These are phyloP conservation scores for Saccharomycopsis sp. DNA, from an alignment of 805 yeast genomes.

Conservation along the genomic window DNA sequence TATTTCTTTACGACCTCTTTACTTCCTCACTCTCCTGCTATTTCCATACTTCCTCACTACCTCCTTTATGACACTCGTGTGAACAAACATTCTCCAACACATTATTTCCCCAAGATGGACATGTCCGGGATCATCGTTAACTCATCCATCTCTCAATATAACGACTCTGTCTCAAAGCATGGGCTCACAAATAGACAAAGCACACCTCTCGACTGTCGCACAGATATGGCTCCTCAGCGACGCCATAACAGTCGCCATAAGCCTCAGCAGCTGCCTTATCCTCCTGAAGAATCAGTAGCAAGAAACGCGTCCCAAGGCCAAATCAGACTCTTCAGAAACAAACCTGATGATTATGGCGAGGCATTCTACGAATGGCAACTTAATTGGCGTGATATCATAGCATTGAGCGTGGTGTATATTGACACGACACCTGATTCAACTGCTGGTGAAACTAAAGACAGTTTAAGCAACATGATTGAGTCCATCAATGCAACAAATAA, in stretches of 20 bases:
- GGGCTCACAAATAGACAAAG: background rate
- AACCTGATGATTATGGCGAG: background rate
- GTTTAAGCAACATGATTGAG: constrained; percentile 26
- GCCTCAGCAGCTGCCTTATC: background rate
- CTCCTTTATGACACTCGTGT: no score
- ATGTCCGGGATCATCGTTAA: background rate
- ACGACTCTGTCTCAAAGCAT: background rate
- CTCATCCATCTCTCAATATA: background rate
- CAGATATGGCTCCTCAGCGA: background rate
- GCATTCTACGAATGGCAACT: constrained; percentile 44
- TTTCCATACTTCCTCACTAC: background rate
- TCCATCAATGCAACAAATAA: constrained; percentile 26
- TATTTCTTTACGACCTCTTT: background rate
- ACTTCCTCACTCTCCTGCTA: background rate
- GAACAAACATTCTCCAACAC: background rate
- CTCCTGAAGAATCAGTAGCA: background rate
- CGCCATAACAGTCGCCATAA: background rate
- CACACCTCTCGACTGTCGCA: background rate
- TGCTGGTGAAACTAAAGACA: constrained; percentile 4
- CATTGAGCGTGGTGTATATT: constrained; percentile 52
- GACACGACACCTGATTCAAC: constrained; percentile 37
- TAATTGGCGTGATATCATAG: constrained; percentile 58
- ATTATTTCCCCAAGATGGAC: background rate
- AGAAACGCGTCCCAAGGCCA: background rate
- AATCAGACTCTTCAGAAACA: background rate